A percentile compares a stretch with the other conserved stretches of the same genome.
phyloP scores from a whole-genome alignment of 2,329 filamentous ascomycete species.

The Coniochaeta sp. region DNA sequence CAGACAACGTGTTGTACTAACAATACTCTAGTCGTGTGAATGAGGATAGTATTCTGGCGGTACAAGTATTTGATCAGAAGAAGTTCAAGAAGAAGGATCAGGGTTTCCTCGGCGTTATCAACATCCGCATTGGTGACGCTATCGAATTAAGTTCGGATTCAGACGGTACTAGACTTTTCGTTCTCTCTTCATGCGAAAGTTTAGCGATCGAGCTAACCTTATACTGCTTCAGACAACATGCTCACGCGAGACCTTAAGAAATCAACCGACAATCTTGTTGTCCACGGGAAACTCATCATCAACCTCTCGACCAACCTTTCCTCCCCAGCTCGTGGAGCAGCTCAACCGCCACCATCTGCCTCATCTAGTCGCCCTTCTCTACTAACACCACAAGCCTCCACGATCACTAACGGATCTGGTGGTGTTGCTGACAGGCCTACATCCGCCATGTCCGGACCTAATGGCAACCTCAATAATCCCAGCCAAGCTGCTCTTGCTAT shows the following conservation, averaged over 20 bases:
- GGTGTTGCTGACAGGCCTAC: conserved; percentile 39
- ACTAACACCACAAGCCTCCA: conserved; percentile 34
- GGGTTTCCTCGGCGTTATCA: conserved; percentile 95
- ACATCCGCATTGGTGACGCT: conserved; percentile 89
- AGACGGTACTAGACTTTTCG: conserved; percentile 58
- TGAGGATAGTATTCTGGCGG: conserved; percentile 92
- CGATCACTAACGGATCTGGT: conserved; percentile 27
- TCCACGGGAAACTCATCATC: conserved; percentile 95
- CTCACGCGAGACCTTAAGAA: conserved; percentile 95
- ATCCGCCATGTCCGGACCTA: conserved; percentile 43
- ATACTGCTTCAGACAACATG: conserved; percentile 80
- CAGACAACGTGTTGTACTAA: neutral
- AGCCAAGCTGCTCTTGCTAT: conserved; percentile 31
- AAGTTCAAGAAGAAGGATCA: conserved; percentile 99
- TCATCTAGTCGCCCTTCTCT: conserved; percentile 39
- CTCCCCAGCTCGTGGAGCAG: conserved; percentile 49
- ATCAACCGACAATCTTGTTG: conserved; percentile 94
- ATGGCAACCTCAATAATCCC: conserved; percentile 33
- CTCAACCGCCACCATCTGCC: conserved; percentile 18
- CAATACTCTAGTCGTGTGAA: conserved; percentile 62
- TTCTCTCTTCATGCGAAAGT: conserved; percentile 3
- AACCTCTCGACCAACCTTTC: conserved; percentile 89
- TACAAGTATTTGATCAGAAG: conserved; percentile 99
- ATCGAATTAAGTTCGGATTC: conserved; percentile 84
- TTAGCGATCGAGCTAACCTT: conserved; percentile 9